phyloP scores from a whole-genome alignment of 345 rosid genomes.

The Carallia brachiata region DNA sequence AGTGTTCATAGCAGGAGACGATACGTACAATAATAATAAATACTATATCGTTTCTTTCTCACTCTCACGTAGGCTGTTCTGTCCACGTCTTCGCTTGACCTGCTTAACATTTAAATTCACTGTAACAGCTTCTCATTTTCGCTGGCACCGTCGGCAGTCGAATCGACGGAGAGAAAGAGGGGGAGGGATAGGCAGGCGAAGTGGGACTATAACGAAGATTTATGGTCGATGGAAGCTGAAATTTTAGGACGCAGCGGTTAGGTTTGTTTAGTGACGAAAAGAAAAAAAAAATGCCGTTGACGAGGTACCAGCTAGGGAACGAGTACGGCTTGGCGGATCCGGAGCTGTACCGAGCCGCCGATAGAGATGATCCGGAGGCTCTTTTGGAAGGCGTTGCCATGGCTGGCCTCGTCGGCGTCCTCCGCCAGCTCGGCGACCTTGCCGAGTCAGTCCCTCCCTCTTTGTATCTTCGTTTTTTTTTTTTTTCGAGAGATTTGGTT shows the following conservation, averaged over 20 bases:
- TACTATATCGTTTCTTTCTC: background rate
- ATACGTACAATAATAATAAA: too few relatives aligned
- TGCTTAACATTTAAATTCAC: background rate
- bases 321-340: slow-evolving; percentile 96
- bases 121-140: background rate
- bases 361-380: slow-evolving; percentile 95
- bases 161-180: background rate
- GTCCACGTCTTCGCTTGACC: slow-evolving; percentile 14
- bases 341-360: slow-evolving; percentile 76
- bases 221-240: background rate
- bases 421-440: slow-evolving; percentile 99
- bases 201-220: slow-evolving; percentile 1
- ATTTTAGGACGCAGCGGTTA: background rate
- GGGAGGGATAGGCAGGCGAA: too few relatives aligned
- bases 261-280: background rate
- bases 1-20: too few relatives aligned
- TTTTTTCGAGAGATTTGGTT: slow-evolving; percentile 8
- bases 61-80: background rate
- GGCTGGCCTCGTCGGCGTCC: slow-evolving; percentile 94
- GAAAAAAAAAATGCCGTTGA: slow-evolving; percentile 65
- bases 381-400: slow-evolving; percentile 94
- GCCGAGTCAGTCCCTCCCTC: slow-evolving; percentile 70
- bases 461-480: slow-evolving; percentile 12
- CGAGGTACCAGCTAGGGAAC: slow-evolving; percentile 75
- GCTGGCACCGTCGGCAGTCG: background rate